These are phyloP conservation scores for Agrostemma githago DNA, from an alignment of 148 eudicot species.

Conservation along the genomic window DNA sequence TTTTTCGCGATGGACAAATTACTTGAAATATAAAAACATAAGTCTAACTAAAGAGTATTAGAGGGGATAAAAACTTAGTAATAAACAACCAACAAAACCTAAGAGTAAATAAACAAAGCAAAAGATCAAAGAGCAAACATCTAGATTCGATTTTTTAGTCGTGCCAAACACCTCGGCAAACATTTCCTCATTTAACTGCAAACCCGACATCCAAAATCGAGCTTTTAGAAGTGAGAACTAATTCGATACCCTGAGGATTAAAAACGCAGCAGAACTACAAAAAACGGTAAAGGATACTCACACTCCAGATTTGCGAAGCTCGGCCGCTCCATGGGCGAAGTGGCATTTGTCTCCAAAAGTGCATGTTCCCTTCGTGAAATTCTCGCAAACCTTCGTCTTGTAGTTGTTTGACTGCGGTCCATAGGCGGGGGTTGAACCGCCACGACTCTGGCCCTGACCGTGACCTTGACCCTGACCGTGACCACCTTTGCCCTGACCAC, in stretches of 20 bases:
- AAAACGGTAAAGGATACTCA: conserved; percentile 12
- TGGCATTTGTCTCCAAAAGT: conserved; percentile 75
- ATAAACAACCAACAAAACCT: conserved; percentile 4
- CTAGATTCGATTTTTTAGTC: background rate
- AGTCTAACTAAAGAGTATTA: background rate
- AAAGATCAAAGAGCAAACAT: conserved; percentile 1
- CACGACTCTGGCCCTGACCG: conserved; percentile 14
- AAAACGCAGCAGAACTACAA: conserved; percentile 12
- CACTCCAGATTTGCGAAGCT: conserved; percentile 42
- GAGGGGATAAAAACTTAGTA: background rate
- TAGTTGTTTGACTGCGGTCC: conserved; percentile 30
- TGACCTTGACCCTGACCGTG: conserved; percentile 6
- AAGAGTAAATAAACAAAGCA: conserved; percentile 4
- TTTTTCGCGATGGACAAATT: background rate
- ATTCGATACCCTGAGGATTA: conserved; percentile 13
- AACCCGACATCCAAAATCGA: conserved; percentile 10
- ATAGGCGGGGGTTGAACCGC: conserved; percentile 25
- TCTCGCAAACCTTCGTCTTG: conserved; percentile 70
- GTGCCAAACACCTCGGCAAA: conserved; percentile 11
- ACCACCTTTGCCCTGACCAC: conserved; percentile 25
- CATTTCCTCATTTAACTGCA: conserved; percentile 23
- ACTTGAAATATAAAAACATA: background rate
- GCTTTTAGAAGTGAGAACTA: conserved; percentile 18
- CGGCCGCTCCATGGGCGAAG: conserved; percentile 65
- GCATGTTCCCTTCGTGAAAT: conserved; percentile 58